phyloP scores from a whole-genome alignment of 148 eudicot species.

The Drosera capensis region DNA sequence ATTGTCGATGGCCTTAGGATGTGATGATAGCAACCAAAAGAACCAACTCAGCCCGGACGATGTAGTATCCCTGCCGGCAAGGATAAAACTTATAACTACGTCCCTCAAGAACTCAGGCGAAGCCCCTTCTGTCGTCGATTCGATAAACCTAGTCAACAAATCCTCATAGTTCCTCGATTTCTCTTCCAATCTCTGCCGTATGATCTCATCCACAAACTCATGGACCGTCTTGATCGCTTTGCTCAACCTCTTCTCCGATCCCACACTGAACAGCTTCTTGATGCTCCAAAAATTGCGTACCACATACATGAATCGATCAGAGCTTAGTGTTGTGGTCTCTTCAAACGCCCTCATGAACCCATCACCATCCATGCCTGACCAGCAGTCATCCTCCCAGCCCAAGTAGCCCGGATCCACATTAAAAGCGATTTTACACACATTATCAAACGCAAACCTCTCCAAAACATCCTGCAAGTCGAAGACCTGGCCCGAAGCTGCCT shows the following conservation, averaged over 20 bases:
- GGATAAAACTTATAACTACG: constrained; percentile 47
- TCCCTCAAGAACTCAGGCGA: constrained; percentile 35
- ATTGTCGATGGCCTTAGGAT: constrained; percentile 16
- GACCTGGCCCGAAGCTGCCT: constrained; percentile 10
- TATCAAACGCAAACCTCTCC: constrained; percentile 62
- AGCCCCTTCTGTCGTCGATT: constrained; percentile 6
- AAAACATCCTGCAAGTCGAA: constrained; percentile 54
- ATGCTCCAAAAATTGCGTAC: background rate
- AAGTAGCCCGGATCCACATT: constrained; percentile 62
- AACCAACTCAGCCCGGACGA: constrained; percentile 54
- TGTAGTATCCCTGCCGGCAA: constrained; percentile 60
- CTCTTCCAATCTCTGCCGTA: background rate
- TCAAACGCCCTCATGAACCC: constrained; percentile 61
- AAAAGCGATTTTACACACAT: constrained; percentile 50
- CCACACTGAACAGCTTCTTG: background rate
- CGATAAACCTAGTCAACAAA: background rate
- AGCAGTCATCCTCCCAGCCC: constrained; percentile 20
- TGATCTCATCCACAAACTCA: background rate
- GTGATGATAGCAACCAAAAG: constrained; percentile 37
- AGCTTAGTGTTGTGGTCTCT: no score
- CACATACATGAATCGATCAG: background rate
- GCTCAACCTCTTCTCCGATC: background rate
- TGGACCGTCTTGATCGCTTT: background rate
- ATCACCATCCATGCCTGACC: background rate
- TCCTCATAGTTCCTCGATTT: background rate